Evolutionary conservation across 2,329 filamentous ascomycete genomes (phyloP), one percentile per base, ranked within the genome.

Genomic region (Dryadomyces sulphureus): DNA sequence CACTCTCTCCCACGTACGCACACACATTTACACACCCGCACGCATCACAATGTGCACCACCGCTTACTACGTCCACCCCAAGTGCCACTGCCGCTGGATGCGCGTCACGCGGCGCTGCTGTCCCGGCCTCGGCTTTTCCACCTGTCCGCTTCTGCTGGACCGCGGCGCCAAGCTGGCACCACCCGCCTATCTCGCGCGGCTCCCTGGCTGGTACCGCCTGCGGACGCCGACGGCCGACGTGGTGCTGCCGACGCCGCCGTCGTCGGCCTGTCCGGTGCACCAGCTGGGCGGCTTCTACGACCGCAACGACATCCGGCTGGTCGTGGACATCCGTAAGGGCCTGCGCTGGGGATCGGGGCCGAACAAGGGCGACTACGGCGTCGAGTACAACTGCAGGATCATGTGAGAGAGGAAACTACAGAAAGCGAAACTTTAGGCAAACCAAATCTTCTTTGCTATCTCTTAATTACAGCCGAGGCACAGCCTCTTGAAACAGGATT

Each of bases 11-110:
- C 38, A 20, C 11, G 12, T 6, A 21, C 7, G 7, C 32, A 6
- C 16, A 17, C 32, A 35, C 9, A 6, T 35, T 14, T 14, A 35
- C 5, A 30, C 7, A 30, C 25, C 11, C 2, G 9, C 11, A 8
- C 11, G 7, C n/a, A 14, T 16, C 19, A 21, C 36, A 22, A 75
- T 75, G 72, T 75, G 72, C 56, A 52, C 54, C 17, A 62, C 67
- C n/a, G 65, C 60, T 22, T 67, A 69, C 57, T 72, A 65, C 58
- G 60, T 62, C 48, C 67, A 72, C 57, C 66, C 64, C 43, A 53
- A 52, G 48, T 77, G 73, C 64, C 60, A 61, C 11, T 73, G 75
- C 62, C 65, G 62, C 53, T 77, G 73, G 73, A 63, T 69, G 38
- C 55, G 65, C 49, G 63, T 77, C 54, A 58, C 57, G 4, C 50